phyloP scores from a whole-genome alignment of 2,329 filamentous ascomycete genomes.

The Myriosclerotinia scirpicola region DNA sequence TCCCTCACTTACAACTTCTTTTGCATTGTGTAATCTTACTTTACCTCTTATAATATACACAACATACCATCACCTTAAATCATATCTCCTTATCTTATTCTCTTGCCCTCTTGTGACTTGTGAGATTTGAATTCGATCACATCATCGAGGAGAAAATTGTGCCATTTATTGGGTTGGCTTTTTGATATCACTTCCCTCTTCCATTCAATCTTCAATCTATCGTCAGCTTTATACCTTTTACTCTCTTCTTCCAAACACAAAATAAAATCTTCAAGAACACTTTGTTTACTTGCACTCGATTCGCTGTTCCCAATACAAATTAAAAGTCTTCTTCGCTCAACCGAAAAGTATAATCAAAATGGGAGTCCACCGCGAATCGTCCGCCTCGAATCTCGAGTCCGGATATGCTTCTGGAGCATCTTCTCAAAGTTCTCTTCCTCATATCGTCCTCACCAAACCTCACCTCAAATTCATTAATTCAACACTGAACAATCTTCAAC shows the following conservation, averaged over 20 bases:
- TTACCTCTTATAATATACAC: constrained; percentile 5
- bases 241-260: not conserved
- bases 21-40: not conserved
- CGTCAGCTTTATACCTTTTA: not conserved
- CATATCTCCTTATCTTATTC: not conserved
- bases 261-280: not conserved
- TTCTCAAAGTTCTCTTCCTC: constrained; percentile 63
- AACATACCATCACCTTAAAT: not conserved
- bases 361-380: constrained; percentile 34
- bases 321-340: constrained; percentile 13
- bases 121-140: constrained; percentile 12
- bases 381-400: constrained; percentile 62
- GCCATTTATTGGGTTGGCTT: constrained; percentile 2
- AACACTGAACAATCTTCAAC: constrained; percentile 83
- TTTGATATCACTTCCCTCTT: not conserved
- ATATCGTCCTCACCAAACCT: constrained; percentile 80
- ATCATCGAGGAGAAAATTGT: constrained; percentile 19
- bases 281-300: not conserved
- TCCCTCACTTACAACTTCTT: not conserved
- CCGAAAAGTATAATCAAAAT: constrained; percentile 28
- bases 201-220: not conserved
- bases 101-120: not conserved
- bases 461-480: constrained; percentile 90
- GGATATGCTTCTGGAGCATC: constrained; percentile 73
- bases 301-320: not conserved